Percentiles rank a stretch among this genome's conserved stretches.
Conservation (phyloP, 352 stramenopile genomes). For the Phytophthora parvispora region DNA sequence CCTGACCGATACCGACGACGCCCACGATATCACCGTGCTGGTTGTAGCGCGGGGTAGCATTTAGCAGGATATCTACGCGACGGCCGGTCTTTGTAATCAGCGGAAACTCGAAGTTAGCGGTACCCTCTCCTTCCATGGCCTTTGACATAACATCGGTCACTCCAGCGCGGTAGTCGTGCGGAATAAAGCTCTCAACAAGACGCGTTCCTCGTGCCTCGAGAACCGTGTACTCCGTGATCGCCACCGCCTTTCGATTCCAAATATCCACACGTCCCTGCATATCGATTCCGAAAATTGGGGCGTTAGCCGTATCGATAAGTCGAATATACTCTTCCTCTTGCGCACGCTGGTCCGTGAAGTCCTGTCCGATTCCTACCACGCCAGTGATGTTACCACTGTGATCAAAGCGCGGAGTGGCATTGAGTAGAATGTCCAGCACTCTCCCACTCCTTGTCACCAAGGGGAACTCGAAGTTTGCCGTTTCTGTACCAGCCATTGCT, state of each 20-base stretch:
- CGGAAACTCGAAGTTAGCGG: slow-evolving; percentile 91
- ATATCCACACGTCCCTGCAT: slow-evolving; percentile 86
- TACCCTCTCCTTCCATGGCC: slow-evolving; percentile 69
- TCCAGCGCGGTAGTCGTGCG: slow-evolving; percentile 64
- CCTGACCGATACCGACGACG: slow-evolving; percentile 85
- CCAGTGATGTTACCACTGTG: slow-evolving; percentile 77
- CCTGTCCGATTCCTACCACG: slow-evolving; percentile 83
- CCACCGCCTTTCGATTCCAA: slow-evolving; percentile 93
- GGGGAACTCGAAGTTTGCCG: slow-evolving; percentile 89
- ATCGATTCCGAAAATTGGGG: slow-evolving; percentile 93
- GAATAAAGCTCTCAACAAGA: slow-evolving; percentile 94
- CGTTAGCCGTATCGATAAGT: slow-evolving; percentile 93
- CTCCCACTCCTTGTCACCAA: slow-evolving; percentile 80
- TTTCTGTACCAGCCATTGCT: slow-evolving; percentile 71
- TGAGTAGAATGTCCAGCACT: slow-evolving; percentile 84
- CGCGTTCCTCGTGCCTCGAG: slow-evolving; percentile 89
- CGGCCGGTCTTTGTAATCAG: slow-evolving; percentile 85
- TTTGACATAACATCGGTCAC: slow-evolving; percentile 76
- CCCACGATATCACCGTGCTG: slow-evolving; percentile 84
- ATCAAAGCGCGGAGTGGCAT: slow-evolving; percentile 80
- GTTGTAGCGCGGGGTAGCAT: slow-evolving; percentile 86
- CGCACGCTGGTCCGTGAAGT: slow-evolving; percentile 85
- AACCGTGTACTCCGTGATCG: slow-evolving; percentile 92
- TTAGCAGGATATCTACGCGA: slow-evolving; percentile 86
- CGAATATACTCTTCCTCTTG: slow-evolving; percentile 91